A percentile compares a stretch with the other conserved stretches of the same genome.
These are phyloP conservation scores for Grammothele lineata DNA, from an alignment of 768 basidiomycete species.

Conservation along the genomic window DNA sequence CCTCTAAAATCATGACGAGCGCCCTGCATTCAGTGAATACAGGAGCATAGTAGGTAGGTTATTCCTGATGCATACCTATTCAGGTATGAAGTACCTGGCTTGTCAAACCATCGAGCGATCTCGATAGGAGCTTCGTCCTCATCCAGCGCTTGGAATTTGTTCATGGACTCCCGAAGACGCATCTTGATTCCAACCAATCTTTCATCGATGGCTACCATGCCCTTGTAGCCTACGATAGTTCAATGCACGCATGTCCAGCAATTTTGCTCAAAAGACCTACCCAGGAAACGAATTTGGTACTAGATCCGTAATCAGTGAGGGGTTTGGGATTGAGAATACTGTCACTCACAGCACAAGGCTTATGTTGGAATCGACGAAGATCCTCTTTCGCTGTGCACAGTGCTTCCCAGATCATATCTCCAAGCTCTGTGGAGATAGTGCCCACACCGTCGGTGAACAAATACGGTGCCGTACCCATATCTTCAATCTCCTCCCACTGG, in stretches of 20 bases:
- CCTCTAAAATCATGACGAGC: conserved; percentile 75
- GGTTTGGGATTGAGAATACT: not conserved
- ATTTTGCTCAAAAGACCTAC: conserved; percentile 21
- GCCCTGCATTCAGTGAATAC: conserved; percentile 40
- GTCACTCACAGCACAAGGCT: conserved; percentile 58
- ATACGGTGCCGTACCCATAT: conserved; percentile 43
- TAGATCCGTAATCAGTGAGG: conserved; percentile 22
- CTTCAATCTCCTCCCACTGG: conserved; percentile 63
- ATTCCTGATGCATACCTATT: conserved; percentile 51
- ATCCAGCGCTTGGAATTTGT: conserved; percentile 58
- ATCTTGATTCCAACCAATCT: conserved; percentile 56
- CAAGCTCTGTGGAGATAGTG: conserved; percentile 62
- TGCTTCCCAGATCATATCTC: conserved; percentile 53
- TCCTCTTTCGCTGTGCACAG: conserved; percentile 41
- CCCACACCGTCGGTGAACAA: conserved; percentile 78
- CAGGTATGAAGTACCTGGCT: conserved; percentile 60
- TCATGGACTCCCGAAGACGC: conserved; percentile 70
- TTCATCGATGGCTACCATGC: conserved; percentile 67
- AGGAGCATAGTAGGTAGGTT: no score
- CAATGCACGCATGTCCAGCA: not conserved
- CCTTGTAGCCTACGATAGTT: conserved; percentile 50
- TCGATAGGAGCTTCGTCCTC: conserved; percentile 58
- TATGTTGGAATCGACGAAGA: conserved; percentile 22
- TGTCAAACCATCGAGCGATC: conserved; percentile 60
- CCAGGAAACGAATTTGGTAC: conserved; percentile 81